Conservation (phyloP, 164 flowering plant genomes). For the Pachysandra terminalis region DNA sequence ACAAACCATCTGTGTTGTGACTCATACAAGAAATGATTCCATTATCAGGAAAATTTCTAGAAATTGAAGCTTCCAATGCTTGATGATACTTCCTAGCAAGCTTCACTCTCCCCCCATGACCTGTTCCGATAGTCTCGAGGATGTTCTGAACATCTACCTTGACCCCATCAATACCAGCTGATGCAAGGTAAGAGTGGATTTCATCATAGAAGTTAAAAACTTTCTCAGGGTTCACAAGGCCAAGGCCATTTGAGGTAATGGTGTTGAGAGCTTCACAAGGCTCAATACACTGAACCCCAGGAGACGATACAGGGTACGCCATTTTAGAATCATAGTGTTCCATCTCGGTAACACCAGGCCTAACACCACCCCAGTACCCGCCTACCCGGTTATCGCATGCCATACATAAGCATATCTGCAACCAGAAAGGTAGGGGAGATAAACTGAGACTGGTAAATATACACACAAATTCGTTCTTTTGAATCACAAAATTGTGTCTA, state of each 20-base stretch:
- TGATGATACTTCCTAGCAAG: constrained; percentile 74
- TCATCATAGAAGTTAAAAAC: constrained; percentile 66
- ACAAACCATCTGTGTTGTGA: constrained; percentile 81
- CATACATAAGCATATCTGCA: constrained; percentile 79
- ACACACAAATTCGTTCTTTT: too few species aligned
- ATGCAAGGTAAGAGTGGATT: constrained; percentile 78
- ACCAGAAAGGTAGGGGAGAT: too few species aligned
- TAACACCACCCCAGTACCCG: constrained; percentile 89
- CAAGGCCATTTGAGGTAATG: constrained; percentile 62
- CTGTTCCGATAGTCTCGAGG: constrained; percentile 87
- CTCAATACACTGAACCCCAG: constrained; percentile 57
- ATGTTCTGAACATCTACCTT: constrained; percentile 87
- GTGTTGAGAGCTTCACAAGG: constrained; percentile 43
- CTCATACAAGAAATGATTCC: constrained; percentile 84
- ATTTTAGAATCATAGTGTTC: constrained; percentile 66
- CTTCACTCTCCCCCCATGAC: constrained; percentile 78
- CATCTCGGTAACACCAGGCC: constrained; percentile 62
- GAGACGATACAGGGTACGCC: constrained; percentile 56
- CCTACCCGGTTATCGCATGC: constrained; percentile 90
- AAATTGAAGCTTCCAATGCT: constrained; percentile 74
- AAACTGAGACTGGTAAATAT: too few species aligned
- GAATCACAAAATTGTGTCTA: too few species aligned
- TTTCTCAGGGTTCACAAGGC: constrained; percentile 81
- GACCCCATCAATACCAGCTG: constrained; percentile 80
- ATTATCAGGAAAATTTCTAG: constrained; percentile 64